phyloP scores from a whole-genome alignment of 805 yeast species.

The Lipomyces lipofer region DNA sequence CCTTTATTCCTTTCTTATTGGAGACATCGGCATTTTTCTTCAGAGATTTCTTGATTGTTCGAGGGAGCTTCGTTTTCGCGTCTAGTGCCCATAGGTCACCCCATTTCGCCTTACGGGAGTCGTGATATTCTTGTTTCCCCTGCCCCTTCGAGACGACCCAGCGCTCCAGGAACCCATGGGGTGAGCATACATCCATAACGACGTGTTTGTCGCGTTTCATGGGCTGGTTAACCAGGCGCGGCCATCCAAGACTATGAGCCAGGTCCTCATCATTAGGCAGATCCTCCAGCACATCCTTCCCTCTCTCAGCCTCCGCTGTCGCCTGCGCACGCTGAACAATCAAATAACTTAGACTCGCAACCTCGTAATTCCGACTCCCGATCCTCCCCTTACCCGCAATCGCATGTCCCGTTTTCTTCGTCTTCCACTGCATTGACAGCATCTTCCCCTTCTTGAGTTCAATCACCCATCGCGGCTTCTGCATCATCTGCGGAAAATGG shows the following conservation, averaged over 20 bases:
- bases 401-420: conserved; percentile 42
- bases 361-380: conserved; percentile 64
- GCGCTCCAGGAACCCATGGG: conserved; percentile 76
- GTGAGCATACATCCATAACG: conserved; percentile 71
- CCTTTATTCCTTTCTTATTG: too few species aligned
- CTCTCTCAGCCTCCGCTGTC: conserved; percentile 33
- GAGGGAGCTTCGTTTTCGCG: conserved; percentile 48
- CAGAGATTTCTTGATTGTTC: not conserved
- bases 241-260: conserved; percentile 51
- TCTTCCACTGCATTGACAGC: conserved; percentile 74
- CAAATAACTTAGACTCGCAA: conserved; percentile 66
- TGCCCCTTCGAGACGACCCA: conserved; percentile 84
- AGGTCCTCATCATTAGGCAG: not conserved
- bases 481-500: conserved; percentile 66
- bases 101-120: conserved; percentile 78
- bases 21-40: not conserved
- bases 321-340: conserved; percentile 56
- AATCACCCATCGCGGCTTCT: conserved; percentile 74
- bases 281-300: not conserved
- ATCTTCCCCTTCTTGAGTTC: conserved; percentile 83
- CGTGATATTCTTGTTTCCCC: conserved; percentile 71
- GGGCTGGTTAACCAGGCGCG: conserved; percentile 73
- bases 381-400: conserved; percentile 68
- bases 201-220: conserved; percentile 81
- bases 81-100: conserved; percentile 88